Conservation (phyloP, 2,329 filamentous ascomycete species). For the Exophiala calicioides region DNA sequence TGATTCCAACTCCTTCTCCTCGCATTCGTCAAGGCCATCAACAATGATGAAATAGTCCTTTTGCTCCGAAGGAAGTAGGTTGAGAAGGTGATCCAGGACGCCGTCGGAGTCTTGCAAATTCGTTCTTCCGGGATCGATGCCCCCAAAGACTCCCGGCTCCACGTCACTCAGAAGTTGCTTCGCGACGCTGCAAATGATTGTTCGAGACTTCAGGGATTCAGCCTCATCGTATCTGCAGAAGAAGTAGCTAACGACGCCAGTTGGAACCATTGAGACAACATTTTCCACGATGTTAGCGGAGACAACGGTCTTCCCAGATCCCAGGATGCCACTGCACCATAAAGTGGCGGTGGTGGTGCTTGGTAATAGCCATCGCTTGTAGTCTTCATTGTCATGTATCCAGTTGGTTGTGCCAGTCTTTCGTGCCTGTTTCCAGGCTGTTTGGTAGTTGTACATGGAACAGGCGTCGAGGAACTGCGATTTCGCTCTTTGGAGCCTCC, state of each 20-base stretch:
- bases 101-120: slow-evolving; percentile 3
- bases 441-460: slow-evolving; percentile 22
- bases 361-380: slow-evolving; percentile 22
- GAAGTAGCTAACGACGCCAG: slow-evolving; percentile 24
- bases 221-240: slow-evolving; percentile 27
- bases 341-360: slow-evolving; percentile 6
- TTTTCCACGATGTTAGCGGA: slow-evolving; percentile 27
- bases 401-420: slow-evolving; percentile 22
- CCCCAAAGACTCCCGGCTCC: slow-evolving; percentile 5
- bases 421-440: slow-evolving; percentile 26
- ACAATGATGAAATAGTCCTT: slow-evolving; percentile 19
- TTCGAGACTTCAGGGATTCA: slow-evolving; percentile 24
- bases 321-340: slow-evolving; percentile 31
- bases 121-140: not conserved
- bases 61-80: not conserved
- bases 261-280: slow-evolving; percentile 8
- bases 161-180: slow-evolving; percentile 24
- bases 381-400: slow-evolving; percentile 14
- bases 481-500: slow-evolving; percentile 4
- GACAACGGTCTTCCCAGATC: slow-evolving; percentile 29
- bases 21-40: slow-evolving; percentile 25
- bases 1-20: slow-evolving; percentile 2
- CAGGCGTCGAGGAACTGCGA: slow-evolving; percentile 9
- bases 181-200: slow-evolving; percentile 28
- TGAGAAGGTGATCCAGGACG: slow-evolving; percentile 4